Conservation (phyloP, 208 protist genomes). For the Lotmaria passim region DNA sequence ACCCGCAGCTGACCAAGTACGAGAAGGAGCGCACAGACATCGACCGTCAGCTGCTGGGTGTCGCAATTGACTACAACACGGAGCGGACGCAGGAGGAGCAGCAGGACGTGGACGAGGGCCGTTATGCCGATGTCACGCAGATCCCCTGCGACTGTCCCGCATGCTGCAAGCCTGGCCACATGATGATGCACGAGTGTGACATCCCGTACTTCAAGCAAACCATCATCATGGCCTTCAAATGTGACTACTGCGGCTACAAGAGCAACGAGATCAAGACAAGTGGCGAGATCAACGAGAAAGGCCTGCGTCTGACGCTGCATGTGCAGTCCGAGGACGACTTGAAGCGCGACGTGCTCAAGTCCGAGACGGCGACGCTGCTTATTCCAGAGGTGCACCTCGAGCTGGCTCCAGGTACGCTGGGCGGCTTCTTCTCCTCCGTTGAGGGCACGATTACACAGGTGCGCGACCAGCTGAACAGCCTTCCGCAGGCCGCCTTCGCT, state of each 20-base stretch:
- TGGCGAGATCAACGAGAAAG: slow-evolving; percentile 83
- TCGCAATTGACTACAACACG: slow-evolving; percentile 91
- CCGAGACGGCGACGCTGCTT: slow-evolving; percentile 84
- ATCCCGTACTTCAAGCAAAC: slow-evolving; percentile 97
- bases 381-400: slow-evolving; percentile 93
- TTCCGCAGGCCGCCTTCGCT: slow-evolving; percentile 83
- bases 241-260: slow-evolving; percentile 94
- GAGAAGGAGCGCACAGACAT: slow-evolving; percentile 87
- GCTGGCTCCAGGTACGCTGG: slow-evolving; percentile 88
- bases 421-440: slow-evolving; percentile 95
- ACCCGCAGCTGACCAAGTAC: slow-evolving; percentile 83
- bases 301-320: slow-evolving; percentile 70
- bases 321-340: slow-evolving; percentile 87
- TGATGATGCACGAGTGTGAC: slow-evolving; percentile 86
- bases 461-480: slow-evolving; percentile 81
- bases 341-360: slow-evolving; percentile 95
- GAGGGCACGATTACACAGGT: slow-evolving; percentile 92
- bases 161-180: slow-evolving; percentile 64
- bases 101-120: slow-evolving; percentile 76
- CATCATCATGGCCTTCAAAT: slow-evolving; percentile 94
- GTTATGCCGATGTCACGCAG: slow-evolving; percentile 68
- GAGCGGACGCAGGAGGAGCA: slow-evolving; percentile 75
- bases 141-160: slow-evolving; percentile 83
- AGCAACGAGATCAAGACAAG: slow-evolving; percentile 95
- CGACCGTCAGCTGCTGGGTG: slow-evolving; percentile 85